Evolutionary conservation across 75 land plant genomes (phyloP).

Genomic region (Pseudotsuga menziesii): DNA sequence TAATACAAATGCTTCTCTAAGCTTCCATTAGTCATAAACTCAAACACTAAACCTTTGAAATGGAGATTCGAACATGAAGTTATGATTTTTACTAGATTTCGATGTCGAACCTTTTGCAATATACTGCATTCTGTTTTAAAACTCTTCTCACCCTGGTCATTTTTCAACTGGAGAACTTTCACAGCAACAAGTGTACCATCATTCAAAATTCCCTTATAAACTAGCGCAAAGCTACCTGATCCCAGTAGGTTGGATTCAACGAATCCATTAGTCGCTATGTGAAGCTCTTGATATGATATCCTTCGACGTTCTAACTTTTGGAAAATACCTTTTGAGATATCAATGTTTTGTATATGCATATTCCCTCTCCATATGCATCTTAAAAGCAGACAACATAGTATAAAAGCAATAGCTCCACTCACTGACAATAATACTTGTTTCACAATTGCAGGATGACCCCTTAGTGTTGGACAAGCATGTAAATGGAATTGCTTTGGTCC

Average conservation of each 20-base stretch:
- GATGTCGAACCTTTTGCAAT: not conserved
- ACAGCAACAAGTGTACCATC: conserved; percentile 6
- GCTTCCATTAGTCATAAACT: not conserved
- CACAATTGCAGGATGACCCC: too few relatives aligned
- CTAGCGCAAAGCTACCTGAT: not conserved
- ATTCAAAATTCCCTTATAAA: not conserved
- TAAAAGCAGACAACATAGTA: too few relatives aligned
- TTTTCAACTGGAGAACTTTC: not conserved
- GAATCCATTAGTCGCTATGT: not conserved
- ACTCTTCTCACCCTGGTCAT: not conserved
- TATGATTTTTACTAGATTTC: not conserved
- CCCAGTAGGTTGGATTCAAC: not conserved
- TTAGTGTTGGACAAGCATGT: too few relatives aligned
- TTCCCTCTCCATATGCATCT: too few relatives aligned
- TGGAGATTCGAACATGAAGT: not conserved
- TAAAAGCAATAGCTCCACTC: too few relatives aligned
- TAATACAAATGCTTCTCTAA: not conserved
- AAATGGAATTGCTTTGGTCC: too few relatives aligned
- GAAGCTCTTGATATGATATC: conserved; percentile 7
- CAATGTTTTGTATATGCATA: too few relatives aligned
- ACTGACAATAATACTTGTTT: too few relatives aligned
- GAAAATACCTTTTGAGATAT: too few relatives aligned
- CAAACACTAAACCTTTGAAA: not conserved
- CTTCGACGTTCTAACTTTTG: not conserved
- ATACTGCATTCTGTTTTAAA: not conserved